These are phyloP conservation scores for Dactylellina drechsleri DNA, from an alignment of 2,329 filamentous ascomycete genomes.

Conservation along the genomic window DNA sequence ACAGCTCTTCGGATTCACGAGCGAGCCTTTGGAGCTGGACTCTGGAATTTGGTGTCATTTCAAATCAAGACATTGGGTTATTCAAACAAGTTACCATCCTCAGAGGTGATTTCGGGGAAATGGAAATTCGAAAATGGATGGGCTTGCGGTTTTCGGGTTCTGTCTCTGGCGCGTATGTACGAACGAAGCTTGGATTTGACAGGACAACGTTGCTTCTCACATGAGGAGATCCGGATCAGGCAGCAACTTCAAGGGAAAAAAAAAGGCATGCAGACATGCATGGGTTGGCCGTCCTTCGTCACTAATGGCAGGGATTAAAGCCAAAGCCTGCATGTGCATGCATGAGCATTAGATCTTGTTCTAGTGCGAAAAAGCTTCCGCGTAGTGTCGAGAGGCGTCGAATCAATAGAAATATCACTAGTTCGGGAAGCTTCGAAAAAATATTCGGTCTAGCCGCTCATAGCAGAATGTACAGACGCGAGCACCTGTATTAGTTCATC, in stretches of 20 bases:
- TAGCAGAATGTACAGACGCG: background rate
- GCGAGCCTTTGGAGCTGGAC: background rate
- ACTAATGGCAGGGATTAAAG: constrained; percentile 33
- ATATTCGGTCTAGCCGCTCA: constrained; percentile 13
- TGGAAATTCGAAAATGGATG: constrained; percentile 9
- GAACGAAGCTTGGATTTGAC: constrained; percentile 6
- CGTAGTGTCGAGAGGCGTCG: constrained; percentile 1
- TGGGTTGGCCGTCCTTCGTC: constrained; percentile 38
- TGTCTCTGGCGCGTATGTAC: background rate
- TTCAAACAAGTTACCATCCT: background rate
- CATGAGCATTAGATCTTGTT: constrained; percentile 24
- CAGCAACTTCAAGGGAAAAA: constrained; percentile 50
- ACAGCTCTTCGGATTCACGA: constrained; percentile 10
- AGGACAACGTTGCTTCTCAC: constrained; percentile 47
- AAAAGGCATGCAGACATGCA: constrained; percentile 36
- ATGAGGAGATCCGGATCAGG: constrained; percentile 51
- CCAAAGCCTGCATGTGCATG: constrained; percentile 19
- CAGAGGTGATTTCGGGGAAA: constrained; percentile 17
- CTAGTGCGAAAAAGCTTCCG: constrained; percentile 13
- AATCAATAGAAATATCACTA: background rate
- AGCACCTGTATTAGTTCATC: no score
- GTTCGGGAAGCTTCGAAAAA: background rate
- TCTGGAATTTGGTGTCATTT: constrained; percentile 26
- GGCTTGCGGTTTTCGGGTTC: background rate
- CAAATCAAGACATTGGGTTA: constrained; percentile 17